Evolutionary conservation across 2,329 filamentous ascomycete genomes (phyloP).

Genomic region (Fusarium palustre): DNA sequence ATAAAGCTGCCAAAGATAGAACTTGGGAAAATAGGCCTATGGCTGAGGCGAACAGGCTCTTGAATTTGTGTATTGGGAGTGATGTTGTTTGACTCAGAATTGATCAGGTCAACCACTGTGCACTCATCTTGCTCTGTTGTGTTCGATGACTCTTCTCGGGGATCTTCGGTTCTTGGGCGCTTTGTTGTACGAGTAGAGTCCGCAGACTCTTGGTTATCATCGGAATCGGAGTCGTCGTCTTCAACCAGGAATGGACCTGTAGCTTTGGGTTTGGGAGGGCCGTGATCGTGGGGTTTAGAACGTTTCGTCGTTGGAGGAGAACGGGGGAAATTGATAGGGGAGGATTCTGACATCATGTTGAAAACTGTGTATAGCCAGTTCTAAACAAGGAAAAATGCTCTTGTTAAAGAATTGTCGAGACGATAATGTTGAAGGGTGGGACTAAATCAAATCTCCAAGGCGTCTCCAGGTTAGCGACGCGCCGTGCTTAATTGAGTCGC

Average conservation of each 20-base stretch:
- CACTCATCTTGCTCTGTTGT: neutral
- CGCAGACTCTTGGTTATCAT: slow-evolving; percentile 19
- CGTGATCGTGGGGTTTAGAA: slow-evolving; percentile 52
- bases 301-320: slow-evolving; percentile 57
- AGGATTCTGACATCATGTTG: slow-evolving; percentile 70
- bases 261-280: slow-evolving; percentile 51
- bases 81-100: slow-evolving; percentile 7
- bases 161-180: slow-evolving; percentile 50
- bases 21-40: slow-evolving; percentile 46
- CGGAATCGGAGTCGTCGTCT: slow-evolving; percentile 53
- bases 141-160: slow-evolving; percentile 26
- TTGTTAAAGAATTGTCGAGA: slow-evolving; percentile 1
- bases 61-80: slow-evolving; percentile 6
- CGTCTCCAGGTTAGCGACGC: slow-evolving; percentile 41
- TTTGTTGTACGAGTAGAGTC: slow-evolving; percentile 44
- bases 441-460: slow-evolving; percentile 21
- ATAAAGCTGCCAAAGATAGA: slow-evolving; percentile 45
- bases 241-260: slow-evolving; percentile 56
- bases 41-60: slow-evolving; percentile 36
- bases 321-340: slow-evolving; percentile 67
- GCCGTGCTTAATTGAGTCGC: slow-evolving; percentile 50
- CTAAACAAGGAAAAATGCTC: neutral
- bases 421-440: slow-evolving; percentile 22
- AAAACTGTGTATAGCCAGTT: neutral
- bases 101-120: slow-evolving; percentile 1